Base-by-base conservation (phyloP, 2,329 filamentous ascomycete species). In the Pseudogymnoascus sp. region DNA sequence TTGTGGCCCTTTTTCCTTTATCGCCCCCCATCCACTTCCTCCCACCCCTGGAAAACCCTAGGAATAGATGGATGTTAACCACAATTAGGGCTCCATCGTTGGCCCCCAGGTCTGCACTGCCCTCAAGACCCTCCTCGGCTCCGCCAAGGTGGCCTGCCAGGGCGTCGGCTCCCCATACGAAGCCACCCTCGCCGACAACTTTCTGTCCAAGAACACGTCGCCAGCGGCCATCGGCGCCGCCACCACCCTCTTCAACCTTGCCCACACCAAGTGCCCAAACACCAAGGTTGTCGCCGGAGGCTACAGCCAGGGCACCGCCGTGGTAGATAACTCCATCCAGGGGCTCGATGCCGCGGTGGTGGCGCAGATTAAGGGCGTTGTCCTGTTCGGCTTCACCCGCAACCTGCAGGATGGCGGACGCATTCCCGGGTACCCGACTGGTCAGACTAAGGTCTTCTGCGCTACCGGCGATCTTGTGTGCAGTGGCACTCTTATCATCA, bases 401-500 rank as follows among this genome's bases (percentile, higher is more conserved):
- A 75, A 72, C 68, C 31, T 65, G 22, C 74, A 76, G 66, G 73
- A 76, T 60, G 62, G 64, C 1, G 72, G 71, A 0, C 64, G 65
- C 28, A 70, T 77, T n/a, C 74, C 74, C 7, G 69, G 70, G 11
- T 75, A 73, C 60, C 70, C 69, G 6, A 60, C 66, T 31, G 65
- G 63, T 40, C 63, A 74, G 62, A 68, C 71, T 2, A 65, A 80
- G 67, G 78, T 81, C 19, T 77, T 79, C 38, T 84, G 82, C 64
- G 77, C 80, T 31, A 53, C 66, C 3, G 81, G 79, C 0, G 82
- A 85, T 66, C 72, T 78, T 8, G 81, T 85, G 5, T 85, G 82
- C 64, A 62, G 70, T 3, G 78, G 81, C 35, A 78, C 78, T 0
- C 68, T 77, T 22, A 72, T 78, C 61, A 69, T 78, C 5, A 69